Evolutionary conservation across 805 yeast species (phyloP), one percentile per base, ranked within the genome.

Genomic region (Metschnikowia lunata): DNA sequence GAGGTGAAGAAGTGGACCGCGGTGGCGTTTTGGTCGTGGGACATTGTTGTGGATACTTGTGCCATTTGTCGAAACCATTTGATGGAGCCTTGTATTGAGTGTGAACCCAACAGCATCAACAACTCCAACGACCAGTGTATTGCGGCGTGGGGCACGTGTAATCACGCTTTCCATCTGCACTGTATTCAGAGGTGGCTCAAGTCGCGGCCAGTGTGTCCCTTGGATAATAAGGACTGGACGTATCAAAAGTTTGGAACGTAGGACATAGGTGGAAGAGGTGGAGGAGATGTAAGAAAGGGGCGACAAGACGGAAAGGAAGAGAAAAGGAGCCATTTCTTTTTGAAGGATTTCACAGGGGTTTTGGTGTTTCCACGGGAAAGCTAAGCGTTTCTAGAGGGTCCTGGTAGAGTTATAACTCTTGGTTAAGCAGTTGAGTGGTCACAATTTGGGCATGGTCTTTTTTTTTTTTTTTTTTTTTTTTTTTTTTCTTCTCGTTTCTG

Each of bases 21-120:
- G 0, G 99, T 93, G 39, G 98, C 98, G n/a, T 88, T 93, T 62
- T 93, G 99, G 99, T 88, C 97, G 0, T 93, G 99, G 99, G 79
- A 88, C 67, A 85, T 88, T 48, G 91, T 82, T 30, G 91, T 88
- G 43, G 99, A 95, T 52, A 88, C 88, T 43, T 93, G 99, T 73
- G 98, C 99, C 33, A 93, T 93, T 62, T 93, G 99, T 75, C 79
- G 98, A 62, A 93, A 91, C 66, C 97, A 91, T 66, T 77, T 93
- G 54, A 93, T 93, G 99, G 99, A 93, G 59, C 93, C 93, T 13
- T 93, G 99, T 63, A 86, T 93, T 52, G 98, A 90, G 63, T 93
- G 99, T 63, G 96, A 88, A 63, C 95, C 95, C 26, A 82, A 83
- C 59, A 81, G 80, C 37, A 79, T 80, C 63, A 78, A 64, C 40